Evolutionary conservation across 495 filamentous ascomycete species (phyloP).

Genomic region (Penicillium dipodomyicola): DNA sequence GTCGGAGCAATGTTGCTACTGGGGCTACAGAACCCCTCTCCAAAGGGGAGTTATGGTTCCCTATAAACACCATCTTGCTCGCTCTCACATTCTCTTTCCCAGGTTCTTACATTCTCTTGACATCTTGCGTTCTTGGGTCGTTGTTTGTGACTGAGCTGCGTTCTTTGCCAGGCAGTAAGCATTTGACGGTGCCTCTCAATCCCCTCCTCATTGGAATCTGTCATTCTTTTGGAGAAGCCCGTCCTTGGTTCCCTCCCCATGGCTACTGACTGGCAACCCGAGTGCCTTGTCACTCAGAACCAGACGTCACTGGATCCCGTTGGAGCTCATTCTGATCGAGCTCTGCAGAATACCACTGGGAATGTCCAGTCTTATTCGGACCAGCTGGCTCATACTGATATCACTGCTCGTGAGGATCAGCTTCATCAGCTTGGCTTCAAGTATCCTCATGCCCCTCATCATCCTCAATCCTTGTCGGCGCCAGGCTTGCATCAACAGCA

Average conservation of each 20-base stretch:
- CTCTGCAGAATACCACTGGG: slow-evolving; percentile 50
- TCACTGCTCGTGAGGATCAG: slow-evolving; percentile 37
- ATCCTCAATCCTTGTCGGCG: slow-evolving; percentile 32
- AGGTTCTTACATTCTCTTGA: slow-evolving; percentile 52
- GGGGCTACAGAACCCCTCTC: slow-evolving; percentile 34
- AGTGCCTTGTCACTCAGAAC: slow-evolving; percentile 45
- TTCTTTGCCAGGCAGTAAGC: slow-evolving; percentile 46
- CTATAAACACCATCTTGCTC: slow-evolving; percentile 52
- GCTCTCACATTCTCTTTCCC: slow-evolving; percentile 59
- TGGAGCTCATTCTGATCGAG: slow-evolving; percentile 42
- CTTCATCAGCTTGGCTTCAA: slow-evolving; percentile 42
- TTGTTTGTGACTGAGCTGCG: slow-evolving; percentile 42
- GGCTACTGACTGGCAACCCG: slow-evolving; percentile 50
- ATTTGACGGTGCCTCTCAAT: slow-evolving; percentile 41
- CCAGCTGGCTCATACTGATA: slow-evolving; percentile 34
- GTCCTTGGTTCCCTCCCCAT: slow-evolving; percentile 46
- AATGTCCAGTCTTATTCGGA: slow-evolving; percentile 50
- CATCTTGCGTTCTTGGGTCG: slow-evolving; percentile 40
- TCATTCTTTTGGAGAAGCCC: slow-evolving; percentile 53
- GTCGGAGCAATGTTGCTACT: slow-evolving; percentile 41
- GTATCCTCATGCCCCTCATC: slow-evolving; percentile 39
- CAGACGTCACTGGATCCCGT: slow-evolving; percentile 41
- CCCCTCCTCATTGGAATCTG: slow-evolving; percentile 41
- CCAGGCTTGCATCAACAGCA: slow-evolving; percentile 28
- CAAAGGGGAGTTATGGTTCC: slow-evolving; percentile 39